These are phyloP conservation scores for Vickermania ingenoplastis DNA, from an alignment of 208 protist species.

Conservation along the genomic window DNA sequence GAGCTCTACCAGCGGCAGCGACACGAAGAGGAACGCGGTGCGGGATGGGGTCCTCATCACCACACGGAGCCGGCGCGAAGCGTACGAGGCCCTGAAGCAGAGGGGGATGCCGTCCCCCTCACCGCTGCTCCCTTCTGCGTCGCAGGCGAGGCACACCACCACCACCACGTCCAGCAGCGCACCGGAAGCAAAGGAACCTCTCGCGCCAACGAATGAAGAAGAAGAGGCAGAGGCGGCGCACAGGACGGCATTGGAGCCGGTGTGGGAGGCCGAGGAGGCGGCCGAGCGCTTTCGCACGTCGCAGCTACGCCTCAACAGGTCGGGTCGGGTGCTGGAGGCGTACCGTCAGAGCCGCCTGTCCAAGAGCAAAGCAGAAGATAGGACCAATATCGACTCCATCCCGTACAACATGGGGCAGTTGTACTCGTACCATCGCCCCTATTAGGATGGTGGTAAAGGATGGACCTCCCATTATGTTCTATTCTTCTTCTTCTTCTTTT, in stretches of 20 bases:
- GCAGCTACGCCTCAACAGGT: constrained; percentile 1
- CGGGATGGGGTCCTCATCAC: not conserved
- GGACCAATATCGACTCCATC: constrained; percentile 23
- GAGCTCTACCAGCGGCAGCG: not conserved
- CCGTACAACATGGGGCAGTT: constrained; percentile 79
- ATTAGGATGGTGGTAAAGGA: too few relatives aligned
- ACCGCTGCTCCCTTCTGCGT: too few relatives aligned
- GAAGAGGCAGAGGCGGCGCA: not conserved
- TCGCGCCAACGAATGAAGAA: too few relatives aligned
- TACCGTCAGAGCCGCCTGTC: constrained; percentile 2
- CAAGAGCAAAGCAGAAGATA: constrained; percentile 14
- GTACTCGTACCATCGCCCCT: constrained; percentile 83
- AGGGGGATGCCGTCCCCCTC: too few relatives aligned
- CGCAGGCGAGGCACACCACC: too few relatives aligned
- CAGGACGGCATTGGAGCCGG: constrained; percentile 2
- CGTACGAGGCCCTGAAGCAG: too few relatives aligned
- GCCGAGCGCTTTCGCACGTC: not conserved
- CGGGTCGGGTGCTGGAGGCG: not conserved
- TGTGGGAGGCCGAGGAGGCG: not conserved
- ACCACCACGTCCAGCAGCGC: too few relatives aligned
- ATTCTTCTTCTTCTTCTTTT: too few relatives aligned
- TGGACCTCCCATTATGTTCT: too few relatives aligned
- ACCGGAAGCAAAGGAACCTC: too few relatives aligned
- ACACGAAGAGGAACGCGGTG: too few relatives aligned
- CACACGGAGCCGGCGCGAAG: not conserved